Evolutionary conservation across 2,329 filamentous ascomycete species (phyloP).

Genomic region (Cladophialophora psammophila): DNA sequence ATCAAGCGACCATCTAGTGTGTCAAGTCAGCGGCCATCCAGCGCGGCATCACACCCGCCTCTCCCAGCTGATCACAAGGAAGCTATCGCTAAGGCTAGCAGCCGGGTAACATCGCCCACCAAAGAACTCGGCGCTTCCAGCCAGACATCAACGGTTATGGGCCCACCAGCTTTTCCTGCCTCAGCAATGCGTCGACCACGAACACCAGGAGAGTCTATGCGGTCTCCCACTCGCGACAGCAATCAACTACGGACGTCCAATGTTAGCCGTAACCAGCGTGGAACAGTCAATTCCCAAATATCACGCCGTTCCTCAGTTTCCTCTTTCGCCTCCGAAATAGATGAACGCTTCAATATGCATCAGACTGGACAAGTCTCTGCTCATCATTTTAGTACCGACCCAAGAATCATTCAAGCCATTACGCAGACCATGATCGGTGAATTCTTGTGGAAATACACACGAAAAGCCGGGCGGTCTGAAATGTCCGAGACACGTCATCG

Average conservation of each 20-base stretch:
- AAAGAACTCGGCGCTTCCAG: constrained; percentile 20
- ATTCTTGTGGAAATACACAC: constrained; percentile 98
- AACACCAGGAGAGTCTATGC: constrained; percentile 65
- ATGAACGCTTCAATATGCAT: constrained; percentile 84
- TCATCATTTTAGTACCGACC: constrained; percentile 78
- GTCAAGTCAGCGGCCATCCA: constrained; percentile 66
- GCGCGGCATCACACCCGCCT: constrained; percentile 65
- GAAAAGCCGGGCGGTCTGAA: constrained; percentile 86
- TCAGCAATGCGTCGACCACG: constrained; percentile 73
- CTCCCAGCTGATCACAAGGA: constrained; percentile 83
- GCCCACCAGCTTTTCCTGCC: constrained; percentile 81
- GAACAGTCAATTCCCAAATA: constrained; percentile 48
- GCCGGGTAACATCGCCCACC: constrained; percentile 59
- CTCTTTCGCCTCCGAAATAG: constrained; percentile 93
- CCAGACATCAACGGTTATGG: constrained; percentile 65
- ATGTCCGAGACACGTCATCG: constrained; percentile 89
- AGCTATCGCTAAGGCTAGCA: constrained; percentile 78
- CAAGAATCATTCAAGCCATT: constrained; percentile 98
- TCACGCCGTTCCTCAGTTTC: constrained; percentile 85
- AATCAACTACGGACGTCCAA: constrained; percentile 63
- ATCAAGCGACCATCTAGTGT: constrained; percentile 73
- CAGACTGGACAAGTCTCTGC: constrained; percentile 62
- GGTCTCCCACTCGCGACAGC: constrained; percentile 57
- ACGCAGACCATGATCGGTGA: constrained; percentile 99
- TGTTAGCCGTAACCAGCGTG: constrained; percentile 42